These are phyloP conservation scores for Dictyostelium capitatum DNA, from an alignment of 78 protist genomes.

Conservation along the genomic window DNA sequence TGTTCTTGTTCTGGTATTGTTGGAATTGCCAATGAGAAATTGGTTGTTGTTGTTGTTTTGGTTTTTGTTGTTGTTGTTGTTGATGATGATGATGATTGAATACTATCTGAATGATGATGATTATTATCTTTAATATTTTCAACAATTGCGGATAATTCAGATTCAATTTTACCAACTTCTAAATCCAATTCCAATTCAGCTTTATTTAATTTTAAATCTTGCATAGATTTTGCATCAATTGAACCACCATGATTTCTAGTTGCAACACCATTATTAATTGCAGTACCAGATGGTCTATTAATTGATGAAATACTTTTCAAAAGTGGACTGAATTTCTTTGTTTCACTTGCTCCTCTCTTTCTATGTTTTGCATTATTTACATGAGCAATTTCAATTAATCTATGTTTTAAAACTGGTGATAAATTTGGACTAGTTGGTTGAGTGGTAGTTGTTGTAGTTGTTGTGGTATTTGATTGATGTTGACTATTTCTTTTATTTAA, in stretches of 20 bases:
- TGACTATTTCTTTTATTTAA: neutral
- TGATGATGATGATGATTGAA: neutral
- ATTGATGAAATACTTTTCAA: neutral
- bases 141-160: conserved; percentile 18
- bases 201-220: conserved; percentile 26
- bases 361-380: conserved; percentile 18
- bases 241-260: conserved; percentile 12
- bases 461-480: neutral
- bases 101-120: neutral
- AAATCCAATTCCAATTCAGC: conserved; percentile 30
- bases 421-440: conserved; percentile 3
- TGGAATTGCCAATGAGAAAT: neutral
- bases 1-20: too few relatives aligned
- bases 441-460: neutral
- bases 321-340: neutral
- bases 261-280: neutral
- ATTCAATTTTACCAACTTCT: conserved; percentile 36
- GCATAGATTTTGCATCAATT: conserved; percentile 31
- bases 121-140: conserved; percentile 11
- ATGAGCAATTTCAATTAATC: conserved; percentile 38
- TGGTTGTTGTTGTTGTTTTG: neutral
- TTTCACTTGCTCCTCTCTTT: conserved; percentile 49
- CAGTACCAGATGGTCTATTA: neutral
- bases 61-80: neutral
- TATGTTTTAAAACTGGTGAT: conserved; percentile 30